Evolutionary conservation across 139 green algal genomes (phyloP).

Genomic region (Eudorina sp.): DNA sequence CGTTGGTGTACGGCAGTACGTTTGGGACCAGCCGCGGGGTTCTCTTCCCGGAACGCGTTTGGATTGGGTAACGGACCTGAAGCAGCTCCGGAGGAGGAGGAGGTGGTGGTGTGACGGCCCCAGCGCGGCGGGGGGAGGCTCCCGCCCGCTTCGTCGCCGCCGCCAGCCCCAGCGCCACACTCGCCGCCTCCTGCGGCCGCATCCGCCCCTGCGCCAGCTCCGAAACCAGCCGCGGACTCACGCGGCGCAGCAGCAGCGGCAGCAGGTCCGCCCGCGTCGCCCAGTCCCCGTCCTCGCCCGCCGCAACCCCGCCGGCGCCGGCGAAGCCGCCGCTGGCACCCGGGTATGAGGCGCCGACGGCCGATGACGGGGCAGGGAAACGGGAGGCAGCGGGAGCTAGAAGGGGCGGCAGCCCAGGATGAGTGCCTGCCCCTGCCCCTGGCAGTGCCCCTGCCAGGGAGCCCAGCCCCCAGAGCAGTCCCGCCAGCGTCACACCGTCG

Average conservation of each 20-base stretch:
- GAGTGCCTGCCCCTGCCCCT: too few relatives aligned
- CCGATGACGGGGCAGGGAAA: too few relatives aligned
- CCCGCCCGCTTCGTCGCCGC: background rate
- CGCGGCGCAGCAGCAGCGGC: background rate
- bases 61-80: too few relatives aligned
- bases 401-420: background rate
- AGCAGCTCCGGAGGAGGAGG: too few relatives aligned
- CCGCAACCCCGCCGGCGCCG: background rate
- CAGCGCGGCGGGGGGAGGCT: too few relatives aligned
- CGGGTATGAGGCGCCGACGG: background rate
- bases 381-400: too few relatives aligned
- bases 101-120: too few relatives aligned
- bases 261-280: too few relatives aligned
- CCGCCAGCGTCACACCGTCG: background rate
- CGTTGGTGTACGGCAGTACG: too few relatives aligned
- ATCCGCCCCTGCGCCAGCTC: background rate
- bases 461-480: slow-evolving; percentile 27
- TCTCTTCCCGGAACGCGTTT: too few relatives aligned
- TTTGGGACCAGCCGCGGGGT: too few relatives aligned
- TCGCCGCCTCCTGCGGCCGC: slow-evolving; percentile 2
- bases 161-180: slow-evolving; percentile 20
- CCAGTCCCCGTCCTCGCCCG: too few relatives aligned
- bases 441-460: background rate
- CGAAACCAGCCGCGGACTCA: background rate
- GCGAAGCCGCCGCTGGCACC: background rate